phyloP scores from a whole-genome alignment of 2,329 filamentous ascomycete species.

The Fusarium temperatum region DNA sequence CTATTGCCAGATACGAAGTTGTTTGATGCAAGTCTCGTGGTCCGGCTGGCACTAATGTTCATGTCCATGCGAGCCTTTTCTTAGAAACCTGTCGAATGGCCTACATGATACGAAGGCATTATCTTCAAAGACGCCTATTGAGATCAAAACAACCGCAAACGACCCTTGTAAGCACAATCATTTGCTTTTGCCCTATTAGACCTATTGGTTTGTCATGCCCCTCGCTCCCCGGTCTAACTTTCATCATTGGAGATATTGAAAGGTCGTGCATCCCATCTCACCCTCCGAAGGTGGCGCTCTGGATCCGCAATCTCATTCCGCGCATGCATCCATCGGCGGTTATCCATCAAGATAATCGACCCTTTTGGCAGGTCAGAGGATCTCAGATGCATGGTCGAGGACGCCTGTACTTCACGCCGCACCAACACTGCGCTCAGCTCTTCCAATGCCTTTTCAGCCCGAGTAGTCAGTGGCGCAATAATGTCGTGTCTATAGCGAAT shows the following conservation, averaged over 20 bases:
- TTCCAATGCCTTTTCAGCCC: slow-evolving; percentile 34
- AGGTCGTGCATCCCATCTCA: slow-evolving; percentile 47
- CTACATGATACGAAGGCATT: background rate
- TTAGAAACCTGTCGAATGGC: background rate
- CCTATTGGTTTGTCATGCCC: accelerated
- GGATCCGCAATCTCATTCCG: slow-evolving; percentile 46
- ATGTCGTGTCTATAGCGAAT: slow-evolving; percentile 48
- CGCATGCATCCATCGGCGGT: slow-evolving; percentile 49
- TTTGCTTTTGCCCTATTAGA: accelerated
- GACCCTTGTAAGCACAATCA: accelerated
- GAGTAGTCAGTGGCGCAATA: slow-evolving; percentile 39
- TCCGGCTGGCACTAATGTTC: background rate
- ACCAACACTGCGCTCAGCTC: slow-evolving; percentile 38
- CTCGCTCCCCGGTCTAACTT: background rate
- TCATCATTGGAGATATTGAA: slow-evolving; percentile 9
- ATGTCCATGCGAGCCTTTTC: background rate
- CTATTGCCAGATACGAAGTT: no score
- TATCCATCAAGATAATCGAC: slow-evolving; percentile 47
- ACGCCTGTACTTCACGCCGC: slow-evolving; percentile 4
- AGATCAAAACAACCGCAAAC: accelerated
- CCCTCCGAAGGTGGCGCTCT: slow-evolving; percentile 47
- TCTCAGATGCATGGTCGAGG: slow-evolving; percentile 39
- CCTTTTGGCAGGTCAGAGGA: slow-evolving; percentile 41
- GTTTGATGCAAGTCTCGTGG: background rate
- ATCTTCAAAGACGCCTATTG: accelerated